phyloP scores from a whole-genome alignment of 305 asterid species.

The Fraxinus sp. region DNA sequence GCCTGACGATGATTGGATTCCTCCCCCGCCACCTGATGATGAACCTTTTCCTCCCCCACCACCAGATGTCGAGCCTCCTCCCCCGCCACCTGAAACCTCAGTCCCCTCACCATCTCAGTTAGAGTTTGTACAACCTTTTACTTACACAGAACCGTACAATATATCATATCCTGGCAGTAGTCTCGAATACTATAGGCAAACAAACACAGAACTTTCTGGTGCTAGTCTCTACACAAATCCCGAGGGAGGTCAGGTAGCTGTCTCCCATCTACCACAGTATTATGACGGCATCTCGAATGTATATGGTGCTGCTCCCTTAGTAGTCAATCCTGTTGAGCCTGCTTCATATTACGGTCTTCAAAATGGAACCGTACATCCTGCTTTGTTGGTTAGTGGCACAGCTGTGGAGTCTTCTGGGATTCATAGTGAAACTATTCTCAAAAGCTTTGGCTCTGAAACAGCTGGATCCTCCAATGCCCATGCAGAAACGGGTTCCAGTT shows the following conservation, averaged over 20 bases:
- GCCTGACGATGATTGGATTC: conserved; percentile 84
- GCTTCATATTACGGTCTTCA: conserved; percentile 61
- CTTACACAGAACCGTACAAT: conserved; percentile 52
- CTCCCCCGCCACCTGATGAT: conserved; percentile 85
- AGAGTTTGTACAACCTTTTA: conserved; percentile 48
- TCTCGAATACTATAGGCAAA: conserved; percentile 62
- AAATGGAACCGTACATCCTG: conserved; percentile 43
- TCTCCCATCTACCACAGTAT: conserved; percentile 59
- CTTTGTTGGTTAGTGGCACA: conserved; percentile 32
- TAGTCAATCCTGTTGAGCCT: conserved; percentile 49
- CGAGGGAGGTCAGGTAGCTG: conserved; percentile 52
- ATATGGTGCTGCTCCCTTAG: conserved; percentile 51
- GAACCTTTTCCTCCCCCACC: conserved; percentile 56
- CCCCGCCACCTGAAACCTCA: conserved; percentile 51
- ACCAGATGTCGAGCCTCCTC: background rate
- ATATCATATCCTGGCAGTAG: conserved; percentile 56
- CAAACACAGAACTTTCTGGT: conserved; percentile 43
- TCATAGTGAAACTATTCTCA: conserved; percentile 35
- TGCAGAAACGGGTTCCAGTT: conserved; percentile 33
- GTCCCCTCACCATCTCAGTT: conserved; percentile 46
- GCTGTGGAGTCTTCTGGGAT: conserved; percentile 38
- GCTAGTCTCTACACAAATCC: conserved; percentile 45
- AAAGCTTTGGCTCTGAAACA: conserved; percentile 31
- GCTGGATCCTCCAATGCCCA: conserved; percentile 29
- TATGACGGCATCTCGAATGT: conserved; percentile 52